Conservation (phyloP, 352 stramenopile genomes). For the Globisporangium nunn region DNA sequence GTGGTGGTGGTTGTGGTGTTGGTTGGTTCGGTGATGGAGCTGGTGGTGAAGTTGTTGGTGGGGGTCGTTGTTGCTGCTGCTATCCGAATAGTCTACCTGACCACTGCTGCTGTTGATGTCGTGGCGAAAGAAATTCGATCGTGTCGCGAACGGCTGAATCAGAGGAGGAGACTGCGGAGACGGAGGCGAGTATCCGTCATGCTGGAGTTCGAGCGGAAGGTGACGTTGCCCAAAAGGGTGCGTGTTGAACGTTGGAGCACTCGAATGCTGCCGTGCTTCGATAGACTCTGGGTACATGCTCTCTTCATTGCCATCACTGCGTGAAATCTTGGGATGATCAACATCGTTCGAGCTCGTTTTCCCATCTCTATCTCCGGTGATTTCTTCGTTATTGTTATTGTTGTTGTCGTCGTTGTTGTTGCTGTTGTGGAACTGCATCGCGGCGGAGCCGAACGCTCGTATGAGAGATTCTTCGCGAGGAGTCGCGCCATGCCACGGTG, state of each 20-base stretch:
- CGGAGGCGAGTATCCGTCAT: neutral
- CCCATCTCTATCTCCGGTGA: neutral
- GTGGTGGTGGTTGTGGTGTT: conserved; percentile 11
- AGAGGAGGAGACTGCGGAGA: neutral
- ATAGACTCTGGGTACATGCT: neutral
- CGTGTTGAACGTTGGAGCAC: neutral
- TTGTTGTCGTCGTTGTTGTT: neutral
- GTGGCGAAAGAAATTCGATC: conserved; percentile 2
- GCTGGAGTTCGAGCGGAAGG: conserved; percentile 1
- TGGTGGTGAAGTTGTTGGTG: neutral
- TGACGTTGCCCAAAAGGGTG: neutral
- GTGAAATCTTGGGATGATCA: neutral
- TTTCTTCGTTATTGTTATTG: neutral
- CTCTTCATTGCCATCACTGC: neutral
- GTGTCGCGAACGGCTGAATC: neutral
- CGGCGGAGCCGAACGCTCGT: conserved; percentile 53
- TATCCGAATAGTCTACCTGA: neutral
- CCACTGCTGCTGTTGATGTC: neutral
- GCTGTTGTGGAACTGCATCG: conserved; percentile 36
- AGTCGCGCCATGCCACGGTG: conserved; percentile 28
- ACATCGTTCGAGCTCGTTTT: neutral
- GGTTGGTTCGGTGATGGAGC: neutral
- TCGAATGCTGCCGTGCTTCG: neutral
- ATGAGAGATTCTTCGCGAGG: conserved; percentile 64
- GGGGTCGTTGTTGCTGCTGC: neutral